Conservation (phyloP, 495 filamentous ascomycete species). For the Terfezia boudieri region DNA sequence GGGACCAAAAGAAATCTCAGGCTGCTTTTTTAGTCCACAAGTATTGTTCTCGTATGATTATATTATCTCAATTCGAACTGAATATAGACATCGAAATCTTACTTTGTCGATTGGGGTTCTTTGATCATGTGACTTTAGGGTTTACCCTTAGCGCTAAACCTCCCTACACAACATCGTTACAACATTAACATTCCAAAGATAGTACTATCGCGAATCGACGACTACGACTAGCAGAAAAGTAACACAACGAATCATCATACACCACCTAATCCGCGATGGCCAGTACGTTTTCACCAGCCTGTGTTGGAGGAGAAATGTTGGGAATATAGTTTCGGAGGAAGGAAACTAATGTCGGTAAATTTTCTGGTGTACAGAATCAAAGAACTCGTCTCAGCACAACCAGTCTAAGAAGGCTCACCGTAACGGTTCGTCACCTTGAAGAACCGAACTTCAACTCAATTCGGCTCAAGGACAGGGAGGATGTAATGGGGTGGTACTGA, state of each 20-base stretch:
- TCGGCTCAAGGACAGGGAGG: too few relatives aligned
- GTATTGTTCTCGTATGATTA: too few relatives aligned
- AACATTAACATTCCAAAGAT: background rate
- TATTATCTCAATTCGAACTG: background rate
- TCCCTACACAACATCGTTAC: background rate
- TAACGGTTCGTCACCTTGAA: constrained; percentile 48
- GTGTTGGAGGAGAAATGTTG: background rate
- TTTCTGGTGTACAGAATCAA: constrained; percentile 44
- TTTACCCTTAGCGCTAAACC: background rate
- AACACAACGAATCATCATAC: background rate
- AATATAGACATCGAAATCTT: background rate
- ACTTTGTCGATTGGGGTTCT: background rate
- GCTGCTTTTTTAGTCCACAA: background rate
- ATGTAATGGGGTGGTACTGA: too few relatives aligned
- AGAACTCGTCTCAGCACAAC: constrained; percentile 99
- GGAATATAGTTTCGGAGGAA: background rate
- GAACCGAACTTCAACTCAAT: constrained; percentile 2
- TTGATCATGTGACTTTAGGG: background rate
- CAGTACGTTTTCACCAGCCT: constrained; percentile 18
- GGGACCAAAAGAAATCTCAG: background rate
- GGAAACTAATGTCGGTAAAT: background rate
- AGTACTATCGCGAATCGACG: background rate
- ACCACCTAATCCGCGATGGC: constrained; percentile 25
- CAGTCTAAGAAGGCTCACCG: constrained; percentile 87
- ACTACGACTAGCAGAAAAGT: background rate